Conservation (phyloP, 768 basidiomycete genomes). For the Russula brevipes region DNA sequence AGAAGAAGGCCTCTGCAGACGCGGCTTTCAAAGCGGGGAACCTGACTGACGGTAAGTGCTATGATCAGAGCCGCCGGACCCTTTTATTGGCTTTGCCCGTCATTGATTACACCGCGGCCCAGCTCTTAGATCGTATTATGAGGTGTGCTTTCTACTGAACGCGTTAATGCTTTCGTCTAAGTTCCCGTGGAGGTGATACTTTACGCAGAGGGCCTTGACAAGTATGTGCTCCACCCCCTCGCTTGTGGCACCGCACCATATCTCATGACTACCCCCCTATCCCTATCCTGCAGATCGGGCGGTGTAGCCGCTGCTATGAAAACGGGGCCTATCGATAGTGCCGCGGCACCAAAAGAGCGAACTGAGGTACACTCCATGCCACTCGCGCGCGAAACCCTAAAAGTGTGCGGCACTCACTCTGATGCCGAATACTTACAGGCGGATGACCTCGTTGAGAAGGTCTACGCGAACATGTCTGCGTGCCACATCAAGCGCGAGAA, state of each 20-base stretch:
- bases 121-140: slow-evolving; percentile 70
- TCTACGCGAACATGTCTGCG: slow-evolving; percentile 81
- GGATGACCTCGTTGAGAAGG: slow-evolving; percentile 72
- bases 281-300: slow-evolving; percentile 12
- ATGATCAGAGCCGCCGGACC: background rate
- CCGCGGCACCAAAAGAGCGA: slow-evolving; percentile 45
- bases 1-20: slow-evolving; percentile 65
- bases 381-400: background rate
- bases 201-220: slow-evolving; percentile 57
- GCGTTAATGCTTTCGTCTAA: slow-evolving; percentile 1
- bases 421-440: slow-evolving; percentile 40
- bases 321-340: slow-evolving; percentile 14
- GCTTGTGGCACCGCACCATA: background rate
- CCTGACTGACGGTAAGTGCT: slow-evolving; percentile 46
- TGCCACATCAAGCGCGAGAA: slow-evolving; percentile 77
- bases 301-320: background rate
- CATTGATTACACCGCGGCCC: background rate
- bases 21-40: slow-evolving; percentile 64
- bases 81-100: background rate
- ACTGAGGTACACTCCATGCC: slow-evolving; percentile 49
- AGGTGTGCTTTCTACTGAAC: slow-evolving; percentile 39
- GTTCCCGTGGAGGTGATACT: slow-evolving; percentile 21
- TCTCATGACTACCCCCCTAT: background rate
- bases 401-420: background rate
- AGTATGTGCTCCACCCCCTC: slow-evolving; percentile 33